Evolutionary conservation across 1,284 basidiomycete genomes (phyloP), one percentile per base, ranked within the genome.

Genomic region (Ceratobasidium sp.): DNA sequence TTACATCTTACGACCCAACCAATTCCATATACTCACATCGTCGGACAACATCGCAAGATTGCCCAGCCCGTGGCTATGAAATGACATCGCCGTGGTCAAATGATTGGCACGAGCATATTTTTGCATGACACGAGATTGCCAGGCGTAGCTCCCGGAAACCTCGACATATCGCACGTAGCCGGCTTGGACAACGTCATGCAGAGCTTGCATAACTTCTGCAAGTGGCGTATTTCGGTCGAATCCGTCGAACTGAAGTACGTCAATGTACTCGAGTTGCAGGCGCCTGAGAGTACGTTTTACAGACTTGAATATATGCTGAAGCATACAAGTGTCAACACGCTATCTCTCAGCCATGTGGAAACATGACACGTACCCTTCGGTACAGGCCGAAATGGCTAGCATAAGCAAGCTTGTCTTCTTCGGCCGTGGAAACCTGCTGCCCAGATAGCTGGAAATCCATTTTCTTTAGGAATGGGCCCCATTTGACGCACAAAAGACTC

Each of bases 381-480:
- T 78, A 81, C 22, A 84, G 79, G 5, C 85, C 85, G 25, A 81
- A 76, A 76, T 84, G 84, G 77, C 85, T 85, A 37, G 84, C 80
- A 52, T 83, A 81, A 19, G 82, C 82, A 29, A 34, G n/a, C 74
- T 68, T 37, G 49, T 76, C 68, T n/a, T 76, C 68, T n/a, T 61
- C 57, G 17, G 65, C 46, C 57, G 64, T 51, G 46, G 79, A 32
- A 83, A 81, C 78, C 82, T 81, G 40, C 76, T 69, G 76, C 76
- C 80, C 44, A 77, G 66, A 54, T 40, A 56, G 37, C 52, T 68
- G 40, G 5, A 13, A 25, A n/a, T n/a, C 32, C 80, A 49, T 79
- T 51, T 11, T 67, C 57, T 43, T 65, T n/a, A 57, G 25, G 56
- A 49, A 34, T 8, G 13, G 29, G 34, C 34, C 19, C 13, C 15